Percentiles rank a stretch among this genome's conserved stretches.
Evolutionary conservation across 257 asterid species (phyloP).

Genomic region (Gentiana straminea): DNA sequence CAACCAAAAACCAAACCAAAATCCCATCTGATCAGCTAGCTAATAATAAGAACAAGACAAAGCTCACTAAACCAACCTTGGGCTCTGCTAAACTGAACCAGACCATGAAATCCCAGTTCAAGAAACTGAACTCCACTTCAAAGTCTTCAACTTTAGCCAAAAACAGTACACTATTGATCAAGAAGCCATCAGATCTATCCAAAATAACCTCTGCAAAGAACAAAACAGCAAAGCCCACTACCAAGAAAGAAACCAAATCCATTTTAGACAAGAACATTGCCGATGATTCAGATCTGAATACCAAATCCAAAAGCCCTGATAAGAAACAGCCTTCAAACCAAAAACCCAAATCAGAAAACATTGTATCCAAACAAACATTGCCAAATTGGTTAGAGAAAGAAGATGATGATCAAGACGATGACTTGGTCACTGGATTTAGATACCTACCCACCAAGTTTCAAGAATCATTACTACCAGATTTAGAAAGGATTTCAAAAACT

Average conservation of each 20-base stretch:
- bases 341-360: slow-evolving; percentile 17
- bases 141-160: slow-evolving; percentile 38
- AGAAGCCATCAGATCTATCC: slow-evolving; percentile 49
- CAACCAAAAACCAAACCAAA: slow-evolving; percentile 44
- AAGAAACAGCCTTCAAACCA: slow-evolving; percentile 11
- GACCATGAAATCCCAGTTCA: slow-evolving; percentile 34
- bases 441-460: slow-evolving; percentile 67
- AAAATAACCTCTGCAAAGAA: slow-evolving; percentile 29
- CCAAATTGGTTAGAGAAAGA: slow-evolving; percentile 35
- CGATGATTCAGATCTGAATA: slow-evolving; percentile 12
- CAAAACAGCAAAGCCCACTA: slow-evolving; percentile 36
- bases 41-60: slow-evolving; percentile 34
- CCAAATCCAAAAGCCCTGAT: slow-evolving; percentile 11
- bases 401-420: slow-evolving; percentile 33
- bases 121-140: slow-evolving; percentile 65
- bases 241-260: slow-evolving; percentile 16
- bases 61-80: slow-evolving; percentile 21
- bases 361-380: slow-evolving; percentile 13
- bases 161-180: slow-evolving; percentile 15
- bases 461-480: slow-evolving; percentile 68
- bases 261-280: slow-evolving; percentile 6
- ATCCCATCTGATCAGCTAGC: slow-evolving; percentile 10
- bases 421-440: slow-evolving; percentile 51
- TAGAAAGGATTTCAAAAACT: slow-evolving; percentile 61
- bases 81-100: slow-evolving; percentile 10